These are phyloP conservation scores for Fagus sylvatica DNA, from an alignment of 306 rosid species.

Conservation along the genomic window DNA sequence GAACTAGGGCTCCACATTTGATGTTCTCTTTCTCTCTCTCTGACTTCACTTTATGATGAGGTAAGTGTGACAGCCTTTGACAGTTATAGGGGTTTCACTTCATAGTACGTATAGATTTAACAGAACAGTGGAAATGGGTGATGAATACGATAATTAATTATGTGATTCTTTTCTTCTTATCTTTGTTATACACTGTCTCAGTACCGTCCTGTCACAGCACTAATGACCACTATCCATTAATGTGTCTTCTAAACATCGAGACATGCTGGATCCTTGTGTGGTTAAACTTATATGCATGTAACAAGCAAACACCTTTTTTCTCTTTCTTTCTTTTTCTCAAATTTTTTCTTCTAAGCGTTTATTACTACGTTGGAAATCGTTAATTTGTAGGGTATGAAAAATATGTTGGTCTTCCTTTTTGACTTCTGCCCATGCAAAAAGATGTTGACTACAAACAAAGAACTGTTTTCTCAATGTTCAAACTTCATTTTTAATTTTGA, in stretches of 20 bases:
- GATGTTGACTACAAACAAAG: no score
- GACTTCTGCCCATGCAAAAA: no score
- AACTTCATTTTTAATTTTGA: no score
- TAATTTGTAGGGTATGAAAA: no score
- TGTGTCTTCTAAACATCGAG: conserved; percentile 20
- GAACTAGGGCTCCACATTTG: conserved; percentile 37
- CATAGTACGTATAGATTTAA: conserved; percentile 18
- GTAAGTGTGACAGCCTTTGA: conserved; percentile 18
- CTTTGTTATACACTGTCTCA: conserved; percentile 16
- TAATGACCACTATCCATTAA: conserved; percentile 33
- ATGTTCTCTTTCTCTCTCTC: neutral
- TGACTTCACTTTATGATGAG: neutral
- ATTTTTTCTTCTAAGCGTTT: no score
- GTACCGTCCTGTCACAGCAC: conserved; percentile 42
- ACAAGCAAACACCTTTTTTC: neutral
- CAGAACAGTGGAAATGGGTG: conserved; percentile 24
- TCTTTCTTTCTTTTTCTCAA: neutral
- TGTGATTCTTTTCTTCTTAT: conserved; percentile 43
- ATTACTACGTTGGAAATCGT: no score
- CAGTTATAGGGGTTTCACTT: conserved; percentile 30
- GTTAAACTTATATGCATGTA: neutral
- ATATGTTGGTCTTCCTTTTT: no score
- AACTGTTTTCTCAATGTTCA: no score
- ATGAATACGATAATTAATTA: conserved; percentile 39
- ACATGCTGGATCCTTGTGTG: conserved; percentile 52